Conservation (phyloP, 768 basidiomycete genomes). For the Kondoa malvinella region DNA sequence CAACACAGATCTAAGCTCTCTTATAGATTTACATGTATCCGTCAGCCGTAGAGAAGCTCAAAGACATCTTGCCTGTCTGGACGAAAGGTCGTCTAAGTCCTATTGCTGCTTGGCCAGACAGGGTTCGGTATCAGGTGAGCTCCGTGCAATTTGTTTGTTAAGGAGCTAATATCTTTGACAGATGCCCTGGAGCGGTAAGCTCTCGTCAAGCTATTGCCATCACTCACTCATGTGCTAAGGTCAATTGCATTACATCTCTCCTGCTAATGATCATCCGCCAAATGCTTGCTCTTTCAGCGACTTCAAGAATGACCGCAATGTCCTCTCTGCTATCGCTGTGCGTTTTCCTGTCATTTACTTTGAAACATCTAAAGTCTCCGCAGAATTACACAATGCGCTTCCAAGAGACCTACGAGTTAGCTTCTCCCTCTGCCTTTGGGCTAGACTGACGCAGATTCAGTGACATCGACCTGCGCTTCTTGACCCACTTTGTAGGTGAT, state of each 20-base stretch:
- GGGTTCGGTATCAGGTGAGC: conserved; percentile 18
- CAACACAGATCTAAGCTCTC: not conserved
- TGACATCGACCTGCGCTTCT: conserved; percentile 60
- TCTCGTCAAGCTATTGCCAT: no score
- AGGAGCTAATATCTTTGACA: conserved; percentile 3
- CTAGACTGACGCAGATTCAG: not conserved
- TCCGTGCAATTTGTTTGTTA: conserved; percentile 17
- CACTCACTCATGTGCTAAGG: not conserved
- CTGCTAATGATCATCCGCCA: conserved; percentile 58
- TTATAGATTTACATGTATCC: conserved; percentile 57
- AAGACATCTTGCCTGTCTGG: conserved; percentile 46
- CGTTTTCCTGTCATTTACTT: not conserved
- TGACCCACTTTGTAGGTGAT: conserved; percentile 59
- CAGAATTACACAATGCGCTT: conserved; percentile 42
- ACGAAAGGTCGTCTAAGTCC: conserved; percentile 58
- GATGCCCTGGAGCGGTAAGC: not conserved
- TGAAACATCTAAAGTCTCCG: conserved; percentile 32
- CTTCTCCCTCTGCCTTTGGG: not conserved
- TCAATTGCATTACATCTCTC: conserved; percentile 43
- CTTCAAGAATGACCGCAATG: conserved; percentile 12
- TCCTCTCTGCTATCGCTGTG: conserved; percentile 4
- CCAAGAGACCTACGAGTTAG: not conserved
- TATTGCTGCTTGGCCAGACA: conserved; percentile 49
- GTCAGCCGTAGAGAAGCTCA: conserved; percentile 46
- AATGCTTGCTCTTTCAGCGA: conserved; percentile 58